Evolutionary conservation across 2,329 filamentous ascomycete species (phyloP).

Genomic region (Nectriaceae sp.): DNA sequence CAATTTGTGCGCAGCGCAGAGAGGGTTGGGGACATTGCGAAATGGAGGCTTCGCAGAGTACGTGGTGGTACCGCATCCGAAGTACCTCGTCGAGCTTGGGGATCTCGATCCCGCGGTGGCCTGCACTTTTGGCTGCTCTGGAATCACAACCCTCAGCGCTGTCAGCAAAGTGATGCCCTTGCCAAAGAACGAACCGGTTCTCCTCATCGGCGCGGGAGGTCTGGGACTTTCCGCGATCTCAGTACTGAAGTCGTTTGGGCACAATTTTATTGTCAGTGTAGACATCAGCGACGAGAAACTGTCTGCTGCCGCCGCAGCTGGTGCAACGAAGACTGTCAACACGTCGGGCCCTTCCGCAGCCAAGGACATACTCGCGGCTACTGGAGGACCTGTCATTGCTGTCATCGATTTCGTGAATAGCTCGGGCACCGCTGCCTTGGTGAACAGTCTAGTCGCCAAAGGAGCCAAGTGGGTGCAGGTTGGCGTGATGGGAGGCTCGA

Average conservation of each 20-base stretch:
- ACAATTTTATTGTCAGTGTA: slow-evolving; percentile 8
- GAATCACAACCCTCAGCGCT: slow-evolving; percentile 11
- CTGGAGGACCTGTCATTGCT: slow-evolving; percentile 9
- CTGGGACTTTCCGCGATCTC: slow-evolving; percentile 10
- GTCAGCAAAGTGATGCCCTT: slow-evolving; percentile 11
- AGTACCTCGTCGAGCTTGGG: slow-evolving; percentile 9
- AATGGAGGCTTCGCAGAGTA: slow-evolving; percentile 12
- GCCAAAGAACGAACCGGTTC: slow-evolving; percentile 5
- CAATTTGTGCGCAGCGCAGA: slow-evolving; percentile 8
- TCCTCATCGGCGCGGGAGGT: slow-evolving; percentile 10
- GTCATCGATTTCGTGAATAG: slow-evolving; percentile 14
- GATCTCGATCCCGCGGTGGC: slow-evolving; percentile 10
- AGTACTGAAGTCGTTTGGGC: slow-evolving; percentile 4
- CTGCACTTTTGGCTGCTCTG: slow-evolving; percentile 11
- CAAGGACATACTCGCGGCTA: slow-evolving; percentile 5
- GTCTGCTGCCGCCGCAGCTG: slow-evolving; percentile 2
- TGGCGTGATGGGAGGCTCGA: slow-evolving; percentile 14
- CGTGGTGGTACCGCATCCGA: slow-evolving; percentile 8
- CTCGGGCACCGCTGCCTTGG: slow-evolving; percentile 5
- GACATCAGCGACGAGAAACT: slow-evolving; percentile 11
- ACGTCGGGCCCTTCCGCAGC: slow-evolving; percentile 1
- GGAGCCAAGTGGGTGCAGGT: slow-evolving; percentile 8
- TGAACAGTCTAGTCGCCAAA: neutral
- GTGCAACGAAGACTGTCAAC: slow-evolving; percentile 12
- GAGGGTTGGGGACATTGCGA: slow-evolving; percentile 7